phyloP scores from a whole-genome alignment of 441 rosid species.

The Euphorbia celastroides region DNA sequence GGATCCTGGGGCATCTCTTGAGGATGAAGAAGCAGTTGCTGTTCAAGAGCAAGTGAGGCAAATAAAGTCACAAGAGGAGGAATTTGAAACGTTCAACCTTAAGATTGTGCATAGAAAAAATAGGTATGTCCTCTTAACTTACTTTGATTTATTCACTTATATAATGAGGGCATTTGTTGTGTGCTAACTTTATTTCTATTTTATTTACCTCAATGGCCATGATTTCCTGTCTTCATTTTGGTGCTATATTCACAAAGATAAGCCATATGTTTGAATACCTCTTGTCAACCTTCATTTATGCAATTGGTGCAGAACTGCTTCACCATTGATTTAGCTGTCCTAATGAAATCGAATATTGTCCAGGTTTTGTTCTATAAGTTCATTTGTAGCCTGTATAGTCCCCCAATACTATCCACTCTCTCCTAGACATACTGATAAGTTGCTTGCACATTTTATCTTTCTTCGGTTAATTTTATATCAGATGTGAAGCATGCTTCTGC shows the following conservation, averaged over 20 bases:
- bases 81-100: slow-evolving; percentile 93
- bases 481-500: not conserved
- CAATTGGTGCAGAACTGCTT: not conserved
- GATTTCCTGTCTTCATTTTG: not conserved
- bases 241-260: not conserved
- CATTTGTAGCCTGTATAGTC: not conserved
- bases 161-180: slow-evolving; percentile 14
- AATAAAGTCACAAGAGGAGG: slow-evolving; percentile 93
- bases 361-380: not conserved
- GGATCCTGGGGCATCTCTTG: slow-evolving; percentile 55
- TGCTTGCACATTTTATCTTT: not conserved
- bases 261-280: not conserved
- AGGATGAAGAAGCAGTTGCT: slow-evolving; percentile 93
- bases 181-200: not conserved
- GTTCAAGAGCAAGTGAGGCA: slow-evolving; percentile 97
- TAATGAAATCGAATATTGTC: not conserved
- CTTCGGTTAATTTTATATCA: not conserved
- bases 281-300: not conserved
- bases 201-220: not conserved
- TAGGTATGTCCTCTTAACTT: slow-evolving; percentile 48
- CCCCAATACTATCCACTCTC: not conserved
- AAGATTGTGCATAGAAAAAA: slow-evolving; percentile 95
- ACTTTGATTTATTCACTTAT: not conserved
- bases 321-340: not conserved
- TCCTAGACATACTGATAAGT: not conserved